A percentile compares a stretch with the other conserved stretches of the same genome.
Conservation (phyloP, 129 eudicot species). For the Scalesia atractyloides region DNA sequence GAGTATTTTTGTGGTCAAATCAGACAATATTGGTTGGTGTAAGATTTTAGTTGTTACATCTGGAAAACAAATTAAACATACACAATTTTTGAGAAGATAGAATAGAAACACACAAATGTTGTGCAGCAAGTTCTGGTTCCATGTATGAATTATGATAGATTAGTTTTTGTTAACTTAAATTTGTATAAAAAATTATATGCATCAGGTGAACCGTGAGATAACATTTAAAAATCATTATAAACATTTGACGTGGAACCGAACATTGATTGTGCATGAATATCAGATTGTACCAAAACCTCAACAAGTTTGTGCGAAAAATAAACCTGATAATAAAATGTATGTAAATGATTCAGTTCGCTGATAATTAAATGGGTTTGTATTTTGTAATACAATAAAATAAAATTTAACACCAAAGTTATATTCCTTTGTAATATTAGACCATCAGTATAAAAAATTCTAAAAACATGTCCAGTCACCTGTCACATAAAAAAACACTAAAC, state of each 20-base stretch:
- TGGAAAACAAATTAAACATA: neutral
- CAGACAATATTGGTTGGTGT: no score
- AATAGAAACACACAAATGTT: conserved; percentile 23
- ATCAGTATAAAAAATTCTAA: no score
- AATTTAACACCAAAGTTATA: no score
- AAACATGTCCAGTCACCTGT: no score
- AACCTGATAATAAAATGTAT: neutral
- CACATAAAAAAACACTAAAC: no score
- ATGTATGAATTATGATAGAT: conserved; percentile 2
- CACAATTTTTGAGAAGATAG: conserved; percentile 2
- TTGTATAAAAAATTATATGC: neutral
- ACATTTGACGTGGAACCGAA: neutral
- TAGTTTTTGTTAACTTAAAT: neutral
- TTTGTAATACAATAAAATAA: no score
- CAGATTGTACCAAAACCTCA: neutral
- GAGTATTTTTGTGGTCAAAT: no score
- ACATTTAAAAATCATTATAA: neutral
- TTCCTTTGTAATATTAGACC: no score
- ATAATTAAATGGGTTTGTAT: no score
- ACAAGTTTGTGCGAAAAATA: conserved; percentile 6
- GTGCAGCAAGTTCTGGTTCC: conserved; percentile 5
- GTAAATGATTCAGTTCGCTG: no score
- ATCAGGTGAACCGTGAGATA: neutral
- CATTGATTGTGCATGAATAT: conserved; percentile 14
- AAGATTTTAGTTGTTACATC: no score